phyloP scores from a whole-genome alignment of 163 green algal genomes.

The Chloromonas sp. region DNA sequence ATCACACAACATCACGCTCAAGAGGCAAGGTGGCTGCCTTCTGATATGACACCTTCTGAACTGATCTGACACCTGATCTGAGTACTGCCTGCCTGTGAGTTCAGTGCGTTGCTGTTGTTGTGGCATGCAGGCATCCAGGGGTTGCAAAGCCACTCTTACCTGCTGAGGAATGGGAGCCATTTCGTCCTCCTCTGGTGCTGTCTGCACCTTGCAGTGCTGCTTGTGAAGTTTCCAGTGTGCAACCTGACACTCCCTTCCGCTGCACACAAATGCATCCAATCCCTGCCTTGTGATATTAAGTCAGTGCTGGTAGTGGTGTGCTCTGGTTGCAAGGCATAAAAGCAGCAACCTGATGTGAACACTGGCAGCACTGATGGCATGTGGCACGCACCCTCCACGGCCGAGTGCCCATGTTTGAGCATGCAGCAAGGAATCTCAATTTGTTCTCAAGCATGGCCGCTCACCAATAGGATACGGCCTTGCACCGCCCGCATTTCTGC shows the following conservation, averaged over 20 bases:
- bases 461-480: not conserved
- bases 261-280: not conserved
- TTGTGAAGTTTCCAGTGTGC: slow-evolving; percentile 26
- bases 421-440: no score
- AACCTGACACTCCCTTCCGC: slow-evolving; percentile 19
- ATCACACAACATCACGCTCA: not conserved
- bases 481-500: not conserved
- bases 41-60: not conserved
- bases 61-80: not conserved
- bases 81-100: not conserved
- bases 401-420: no score
- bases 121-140: not conserved
- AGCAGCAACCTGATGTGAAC: no score
- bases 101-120: not conserved
- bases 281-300: no score
- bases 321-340: no score
- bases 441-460: not conserved
- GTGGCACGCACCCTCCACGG: no score
- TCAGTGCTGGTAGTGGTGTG: no score
- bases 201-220: slow-evolving; percentile 20
- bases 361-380: no score
- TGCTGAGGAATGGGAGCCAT: slow-evolving; percentile 17
- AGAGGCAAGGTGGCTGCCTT: not conserved
- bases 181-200: slow-evolving; percentile 15
- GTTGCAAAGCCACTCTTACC: not conserved